Base-by-base conservation (phyloP, 148 eudicot species). In the Chenopodium quinoa region DNA sequence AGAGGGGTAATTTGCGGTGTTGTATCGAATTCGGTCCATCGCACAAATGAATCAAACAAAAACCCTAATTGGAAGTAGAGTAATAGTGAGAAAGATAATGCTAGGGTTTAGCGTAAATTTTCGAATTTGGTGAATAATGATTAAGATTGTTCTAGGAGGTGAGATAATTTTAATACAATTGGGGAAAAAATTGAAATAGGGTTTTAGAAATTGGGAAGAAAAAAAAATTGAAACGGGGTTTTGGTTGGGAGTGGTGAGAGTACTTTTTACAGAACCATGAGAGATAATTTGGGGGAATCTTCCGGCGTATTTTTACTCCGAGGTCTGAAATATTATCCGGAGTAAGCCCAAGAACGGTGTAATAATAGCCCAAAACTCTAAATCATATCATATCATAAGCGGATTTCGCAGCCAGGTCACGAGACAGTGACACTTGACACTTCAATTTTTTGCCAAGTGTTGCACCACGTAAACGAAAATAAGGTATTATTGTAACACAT, bases 1-100 rank as follows among this genome's bases (percentile, higher is more conserved):
- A 5, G 87, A 76, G 79, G 71, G 54, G n/a, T 19, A 72, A 27
- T 31, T 76, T 75, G 82, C 27, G 7, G 71, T 79, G 77, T 79
- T 79, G 17, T 31, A 32, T 76, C 73, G 78, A 70, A 80, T 82
- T 60, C 78, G 80, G 78, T 87, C 83, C 89, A 84, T 82, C 14
- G 17, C 16, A 48, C 2, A 47, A 20, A 70, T 9, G 1, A 83
- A 44, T 47, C 27, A 23, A 66, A 23, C 63, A 31, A 75, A 75
- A 83, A 78, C 84, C 86, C 89, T 85, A 80, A 77, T 40, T 66
- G 9, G 32, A 48, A 48, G 17, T 8, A 40, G 54, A 23, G 29
- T 20, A 71, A 58, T 19, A 25, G 75, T 19, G 80, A 64, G 0
- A 48, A 4, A 14, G 9, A 40, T 6, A 34, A 65, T 54, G 80